phyloP scores from a whole-genome alignment of 441 rosid species.

The Macaranga tanarius region DNA sequence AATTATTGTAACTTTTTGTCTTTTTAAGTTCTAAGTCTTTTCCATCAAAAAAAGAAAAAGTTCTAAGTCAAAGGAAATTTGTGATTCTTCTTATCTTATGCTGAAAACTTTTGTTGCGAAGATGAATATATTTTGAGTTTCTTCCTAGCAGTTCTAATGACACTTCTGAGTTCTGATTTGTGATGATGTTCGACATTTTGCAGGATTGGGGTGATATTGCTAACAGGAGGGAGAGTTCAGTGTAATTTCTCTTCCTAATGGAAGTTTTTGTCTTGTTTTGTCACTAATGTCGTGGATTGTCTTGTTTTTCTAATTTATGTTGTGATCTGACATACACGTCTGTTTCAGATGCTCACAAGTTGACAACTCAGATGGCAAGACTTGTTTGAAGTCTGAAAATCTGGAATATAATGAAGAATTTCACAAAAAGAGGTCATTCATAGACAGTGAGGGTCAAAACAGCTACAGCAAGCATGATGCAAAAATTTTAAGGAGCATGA shows the following conservation, averaged over 20 bases:
- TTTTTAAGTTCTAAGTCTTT: not conserved
- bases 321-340: conserved; percentile 24
- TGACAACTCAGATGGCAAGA: conserved; percentile 31
- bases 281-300: not conserved
- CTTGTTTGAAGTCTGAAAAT: conserved; percentile 29
- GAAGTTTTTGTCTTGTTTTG: conserved; percentile 14
- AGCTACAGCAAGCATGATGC: conserved; percentile 25
- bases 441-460: conserved; percentile 29
- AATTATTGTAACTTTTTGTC: not conserved
- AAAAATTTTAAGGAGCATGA: conserved; percentile 38
- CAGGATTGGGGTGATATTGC: conserved; percentile 62
- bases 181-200: conserved; percentile 27
- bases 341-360: conserved; percentile 47
- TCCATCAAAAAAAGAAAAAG: too few species aligned
- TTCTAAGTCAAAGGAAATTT: too few species aligned
- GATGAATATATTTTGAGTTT: conserved; percentile 1
- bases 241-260: conserved; percentile 44
- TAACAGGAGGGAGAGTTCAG: conserved; percentile 53
- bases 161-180: conserved; percentile 19
- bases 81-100: not conserved
- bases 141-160: not conserved
- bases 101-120: not conserved
- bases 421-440: conserved; percentile 35
- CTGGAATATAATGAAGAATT: conserved; percentile 30
- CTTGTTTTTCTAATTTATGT: not conserved